Percentiles rank a stretch among this genome's conserved stretches.
These are phyloP conservation scores for Vigna hirtella DNA, from an alignment of 306 rosid genomes.

Conservation along the genomic window DNA sequence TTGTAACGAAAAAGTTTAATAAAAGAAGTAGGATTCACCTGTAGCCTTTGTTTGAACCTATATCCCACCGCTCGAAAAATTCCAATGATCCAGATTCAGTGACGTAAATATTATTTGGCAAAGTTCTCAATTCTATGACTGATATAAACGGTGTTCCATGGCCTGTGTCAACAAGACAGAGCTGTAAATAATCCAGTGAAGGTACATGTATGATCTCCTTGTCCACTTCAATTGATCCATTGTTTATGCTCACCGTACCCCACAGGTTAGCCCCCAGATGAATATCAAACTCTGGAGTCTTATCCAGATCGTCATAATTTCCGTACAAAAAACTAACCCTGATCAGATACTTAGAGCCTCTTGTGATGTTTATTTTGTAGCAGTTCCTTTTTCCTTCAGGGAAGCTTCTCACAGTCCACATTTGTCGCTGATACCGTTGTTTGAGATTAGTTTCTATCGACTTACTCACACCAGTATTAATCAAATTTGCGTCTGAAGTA, in stretches of 20 bases:
- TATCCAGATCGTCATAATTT: slow-evolving; percentile 49
- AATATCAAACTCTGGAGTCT: slow-evolving; percentile 50
- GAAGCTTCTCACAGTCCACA: slow-evolving; percentile 50
- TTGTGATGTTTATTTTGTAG: slow-evolving; percentile 48
- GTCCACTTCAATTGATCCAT: rapidly evolving
- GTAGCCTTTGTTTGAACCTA: slow-evolving; percentile 32
- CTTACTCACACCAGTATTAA: slow-evolving; percentile 42
- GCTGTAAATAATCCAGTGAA: slow-evolving; percentile 29
- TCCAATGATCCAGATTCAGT: slow-evolving; percentile 34
- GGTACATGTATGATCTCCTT: slow-evolving; percentile 53
- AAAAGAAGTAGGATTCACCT: slow-evolving; percentile 15
- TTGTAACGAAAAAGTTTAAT: neutral
- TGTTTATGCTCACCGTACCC: slow-evolving; percentile 34
- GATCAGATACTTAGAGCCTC: slow-evolving; percentile 45
- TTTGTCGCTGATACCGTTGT: neutral
- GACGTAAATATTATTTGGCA: slow-evolving; percentile 39
- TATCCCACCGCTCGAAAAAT: neutral
- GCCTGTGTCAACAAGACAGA: slow-evolving; percentile 56
- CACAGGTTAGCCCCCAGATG: slow-evolving; percentile 51
- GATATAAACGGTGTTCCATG: slow-evolving; percentile 60
- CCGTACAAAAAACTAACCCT: slow-evolving; percentile 48
- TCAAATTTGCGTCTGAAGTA: slow-evolving; percentile 54
- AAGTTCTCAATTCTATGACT: slow-evolving; percentile 49
- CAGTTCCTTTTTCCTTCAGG: slow-evolving; percentile 60
- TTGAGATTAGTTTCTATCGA: slow-evolving; percentile 4